Percentiles rank a stretch among this genome's conserved stretches.
Evolutionary conservation across 257 asterid genomes (phyloP).

Genomic region (Capsicum rhomboideum): DNA sequence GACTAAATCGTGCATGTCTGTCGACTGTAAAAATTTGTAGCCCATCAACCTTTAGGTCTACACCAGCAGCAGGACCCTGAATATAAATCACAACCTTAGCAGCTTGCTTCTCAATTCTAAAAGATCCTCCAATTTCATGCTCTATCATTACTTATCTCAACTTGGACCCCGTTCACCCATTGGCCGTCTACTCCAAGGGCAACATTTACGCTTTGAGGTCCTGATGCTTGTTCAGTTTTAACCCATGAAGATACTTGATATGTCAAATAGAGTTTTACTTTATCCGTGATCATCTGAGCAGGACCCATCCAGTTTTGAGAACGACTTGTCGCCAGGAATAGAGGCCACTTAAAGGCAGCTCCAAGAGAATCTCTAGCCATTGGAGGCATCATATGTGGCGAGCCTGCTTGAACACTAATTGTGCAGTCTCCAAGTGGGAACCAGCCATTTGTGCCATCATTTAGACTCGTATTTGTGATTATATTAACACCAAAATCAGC

Average conservation of each 20-base stretch:
- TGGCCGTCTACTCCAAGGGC: slow-evolving; percentile 75
- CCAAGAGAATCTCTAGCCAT: slow-evolving; percentile 82
- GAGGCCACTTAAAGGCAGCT: slow-evolving; percentile 54
- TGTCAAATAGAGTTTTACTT: slow-evolving; percentile 56
- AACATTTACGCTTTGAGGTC: slow-evolving; percentile 56
- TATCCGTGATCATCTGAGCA: slow-evolving; percentile 71
- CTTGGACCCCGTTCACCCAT: slow-evolving; percentile 88
- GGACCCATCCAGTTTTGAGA: slow-evolving; percentile 97
- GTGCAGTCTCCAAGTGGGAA: slow-evolving; percentile 81
- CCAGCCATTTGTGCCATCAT: slow-evolving; percentile 61
- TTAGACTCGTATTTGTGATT: slow-evolving; percentile 50
- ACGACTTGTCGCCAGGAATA: slow-evolving; percentile 59
- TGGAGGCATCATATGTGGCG: slow-evolving; percentile 86
- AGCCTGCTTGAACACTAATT: slow-evolving; percentile 46
- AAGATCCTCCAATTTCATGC: slow-evolving; percentile 89
- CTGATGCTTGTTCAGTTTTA: slow-evolving; percentile 42
- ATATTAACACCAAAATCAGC: slow-evolving; percentile 58
- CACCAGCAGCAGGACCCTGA: slow-evolving; percentile 78
- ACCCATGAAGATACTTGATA: slow-evolving; percentile 97
- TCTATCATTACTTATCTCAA: slow-evolving; percentile 53
- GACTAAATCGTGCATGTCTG: slow-evolving; percentile 46
- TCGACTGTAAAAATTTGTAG: slow-evolving; percentile 73
- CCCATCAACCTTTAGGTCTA: slow-evolving; percentile 81
- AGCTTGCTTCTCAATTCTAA: slow-evolving; percentile 71
- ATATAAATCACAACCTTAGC: slow-evolving; percentile 56